Evolutionary conservation across 2,329 filamentous ascomycete species (phyloP), one percentile per base, ranked within the genome.

Genomic region (Ceratocystis alfenasii): DNA sequence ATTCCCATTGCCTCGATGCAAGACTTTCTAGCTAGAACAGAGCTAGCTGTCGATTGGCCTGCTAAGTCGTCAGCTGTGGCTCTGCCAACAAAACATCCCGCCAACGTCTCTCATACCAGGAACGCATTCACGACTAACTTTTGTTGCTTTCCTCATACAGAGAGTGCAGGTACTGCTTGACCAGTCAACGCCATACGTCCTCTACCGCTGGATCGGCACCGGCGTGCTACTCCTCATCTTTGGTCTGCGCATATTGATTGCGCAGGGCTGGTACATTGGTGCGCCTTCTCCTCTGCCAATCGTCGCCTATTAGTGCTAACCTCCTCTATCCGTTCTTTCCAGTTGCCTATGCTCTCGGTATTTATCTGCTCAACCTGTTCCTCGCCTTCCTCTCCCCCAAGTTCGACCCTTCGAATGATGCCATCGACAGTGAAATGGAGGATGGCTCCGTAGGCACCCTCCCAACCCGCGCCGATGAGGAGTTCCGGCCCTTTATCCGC

Each of bases 251-350:
- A 95, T 99, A 76, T 81, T 99, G 70, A 69, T 96, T 63, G 90
- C 91, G 68, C 91, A 97, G 79, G 94, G 94, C 77, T 99, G 94
- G 94, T 99, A 99, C 76, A 97, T 99, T 70, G 91, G 91, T 96
- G 74, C 67, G 80, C 71, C 8, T n/a, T 30, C 22, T 62, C 36
- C 30, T 44, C 62, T 33, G 17, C 22, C 17, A 28, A 15, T 53
- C 22, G 59, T n/a, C 48, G 25, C 15, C n/a, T 28, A 10, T 15
- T 28, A 33, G 22, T 45, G 63, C 63, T 65, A 65, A 65, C 36
- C 17, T 36, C 15, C 0, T 41, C 17, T 7, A n/a, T 67, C 55
- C 71, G 95, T 57, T 7, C 28, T 36, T 22, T 53, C 63, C n/a
- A 65, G 94, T 99, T 72, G 93, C 92, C 71, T 99, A 99, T 77